Evolutionary conservation across 2,329 filamentous ascomycete genomes (phyloP), one percentile per base, ranked within the genome.

Genomic region (Aureobasidium sp.): DNA sequence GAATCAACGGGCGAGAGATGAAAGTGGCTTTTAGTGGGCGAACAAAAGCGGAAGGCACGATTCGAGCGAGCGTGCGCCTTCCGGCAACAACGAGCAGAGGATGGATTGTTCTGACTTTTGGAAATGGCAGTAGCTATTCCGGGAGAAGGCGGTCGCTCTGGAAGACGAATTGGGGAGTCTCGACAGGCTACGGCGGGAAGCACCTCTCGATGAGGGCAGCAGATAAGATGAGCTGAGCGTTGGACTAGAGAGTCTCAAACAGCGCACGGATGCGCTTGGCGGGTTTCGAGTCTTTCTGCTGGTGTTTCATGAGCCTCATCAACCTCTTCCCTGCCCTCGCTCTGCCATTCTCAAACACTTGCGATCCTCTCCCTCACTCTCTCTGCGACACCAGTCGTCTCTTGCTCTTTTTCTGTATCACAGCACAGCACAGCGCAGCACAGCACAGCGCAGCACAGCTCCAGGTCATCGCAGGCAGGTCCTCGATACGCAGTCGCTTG

Each of bases 281-380:
- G 48, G 37, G 48, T 51, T 51, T 51, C 48, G 48, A 51, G 48
- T 51, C 48, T 51, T 41, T 51, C 19, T 40, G 48, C 35, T 30
- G 22, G 3, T 51, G 48, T 51, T 51, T 51, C 48, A 51, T 51
- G 35, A 34, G 48, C 48, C 48, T 51, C 48, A 51, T 51, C 48
- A 51, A 51, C 48, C 48, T 51, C 48, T 40, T 24, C 37, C 37
- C 48, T 40, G 21, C 45, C 45, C 32, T 35, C 45, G 30, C 45
- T 38, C 45, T 50, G 45, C 39, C 45, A 50, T 50, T 51, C 48
- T 51, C 48, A 51, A 51, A 51, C 48, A 51, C 48, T 51, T 25
- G 17, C 47, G 6, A 38, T 51, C 48, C 21, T 25, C 17, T 37
- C 25, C 19, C 8, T 4, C 16, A 12, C 29, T 51, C 37, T 50